These are phyloP conservation scores for Termitomyces sp. DNA, from an alignment of 768 basidiomycete species.

Conservation along the genomic window DNA sequence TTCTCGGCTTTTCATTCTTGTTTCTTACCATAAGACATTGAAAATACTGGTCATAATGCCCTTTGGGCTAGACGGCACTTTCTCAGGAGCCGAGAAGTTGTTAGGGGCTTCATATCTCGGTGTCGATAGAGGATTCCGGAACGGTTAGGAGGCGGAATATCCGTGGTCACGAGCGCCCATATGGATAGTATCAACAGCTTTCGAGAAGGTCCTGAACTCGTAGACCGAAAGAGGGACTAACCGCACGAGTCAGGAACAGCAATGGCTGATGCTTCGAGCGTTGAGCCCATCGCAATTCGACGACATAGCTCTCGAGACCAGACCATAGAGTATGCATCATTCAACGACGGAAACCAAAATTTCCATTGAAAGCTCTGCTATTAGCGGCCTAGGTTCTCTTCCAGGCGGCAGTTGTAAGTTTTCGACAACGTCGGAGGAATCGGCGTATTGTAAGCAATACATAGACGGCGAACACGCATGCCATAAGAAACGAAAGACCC, in stretches of 20 bases:
- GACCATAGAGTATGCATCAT: not conserved
- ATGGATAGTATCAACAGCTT: slow-evolving; percentile 44
- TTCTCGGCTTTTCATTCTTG: not conserved
- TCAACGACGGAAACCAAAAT: slow-evolving; percentile 10
- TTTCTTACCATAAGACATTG: slow-evolving; percentile 56
- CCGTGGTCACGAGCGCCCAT: slow-evolving; percentile 42
- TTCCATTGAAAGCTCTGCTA: slow-evolving; percentile 64
- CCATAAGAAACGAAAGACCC: slow-evolving; percentile 44
- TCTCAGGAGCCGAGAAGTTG: slow-evolving; percentile 63
- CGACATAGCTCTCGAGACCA: slow-evolving; percentile 42
- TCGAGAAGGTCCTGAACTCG: slow-evolving; percentile 61
- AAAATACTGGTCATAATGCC: slow-evolving; percentile 59
- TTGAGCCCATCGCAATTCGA: slow-evolving; percentile 37
- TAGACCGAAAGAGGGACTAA: slow-evolving; percentile 44
- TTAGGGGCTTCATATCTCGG: slow-evolving; percentile 43
- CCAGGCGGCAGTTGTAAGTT: not conserved
- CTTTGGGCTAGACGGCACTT: slow-evolving; percentile 41
- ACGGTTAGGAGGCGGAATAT: slow-evolving; percentile 42
- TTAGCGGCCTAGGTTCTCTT: slow-evolving; percentile 56
- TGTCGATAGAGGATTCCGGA: slow-evolving; percentile 39
- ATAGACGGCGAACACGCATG: slow-evolving; percentile 54
- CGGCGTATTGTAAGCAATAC: slow-evolving; percentile 46
- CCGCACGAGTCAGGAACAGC: slow-evolving; percentile 53
- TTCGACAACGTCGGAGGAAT: not conserved
- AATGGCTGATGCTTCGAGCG: slow-evolving; percentile 43